Base-by-base conservation (phyloP, 345 rosid genomes). In the Gossypium thurberi region DNA sequence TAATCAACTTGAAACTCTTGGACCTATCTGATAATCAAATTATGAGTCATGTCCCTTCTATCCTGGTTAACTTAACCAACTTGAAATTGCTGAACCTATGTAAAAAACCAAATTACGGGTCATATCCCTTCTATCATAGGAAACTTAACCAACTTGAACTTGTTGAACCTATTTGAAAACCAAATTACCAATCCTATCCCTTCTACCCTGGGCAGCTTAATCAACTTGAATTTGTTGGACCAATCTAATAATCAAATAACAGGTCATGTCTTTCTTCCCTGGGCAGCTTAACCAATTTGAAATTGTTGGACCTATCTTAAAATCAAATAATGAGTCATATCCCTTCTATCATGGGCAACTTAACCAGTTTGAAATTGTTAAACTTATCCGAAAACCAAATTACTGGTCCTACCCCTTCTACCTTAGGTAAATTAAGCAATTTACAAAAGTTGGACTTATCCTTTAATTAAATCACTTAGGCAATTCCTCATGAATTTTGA, bases 151-250 rank as follows among this genome's bases (percentile, higher is more conserved):
- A n/a, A 53, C 2, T n/a, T 53, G 23, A 2, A 53, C 18, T 0
- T 2, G 0, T 53, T 55, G 14, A 1, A 2, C 23, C 10, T 20
- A 2, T 18, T 12, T 2, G 0, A 0, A 0, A 20, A 59, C 4
- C 18, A 26, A 5, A 28, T 28, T 28, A 28, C 33, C 0, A 0
- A 5, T 3, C 33, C 5, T 28, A 3, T 28, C 0, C 33, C 33
- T 28, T 3, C 33, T 28, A 3, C 33, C 33, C 0, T 28, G 5
- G 33, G 5, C 0, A 3, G 4, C 4, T 28, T 28, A 28, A 28
- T 4, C 33, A 28, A 28, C 4, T 28, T 28, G 0, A 28, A 28
- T 3, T 0, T 25, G 26, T 25, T 25, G 3, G 26, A 25, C 26
- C 26, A 2, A 25, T 25, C 26, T 0, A 0, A 2, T 25, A 43